Percentiles rank a stretch among this genome's conserved stretches.
Conservation (phyloP, 2,329 filamentous ascomycete genomes). For the Ophiosphaerella narmari region DNA sequence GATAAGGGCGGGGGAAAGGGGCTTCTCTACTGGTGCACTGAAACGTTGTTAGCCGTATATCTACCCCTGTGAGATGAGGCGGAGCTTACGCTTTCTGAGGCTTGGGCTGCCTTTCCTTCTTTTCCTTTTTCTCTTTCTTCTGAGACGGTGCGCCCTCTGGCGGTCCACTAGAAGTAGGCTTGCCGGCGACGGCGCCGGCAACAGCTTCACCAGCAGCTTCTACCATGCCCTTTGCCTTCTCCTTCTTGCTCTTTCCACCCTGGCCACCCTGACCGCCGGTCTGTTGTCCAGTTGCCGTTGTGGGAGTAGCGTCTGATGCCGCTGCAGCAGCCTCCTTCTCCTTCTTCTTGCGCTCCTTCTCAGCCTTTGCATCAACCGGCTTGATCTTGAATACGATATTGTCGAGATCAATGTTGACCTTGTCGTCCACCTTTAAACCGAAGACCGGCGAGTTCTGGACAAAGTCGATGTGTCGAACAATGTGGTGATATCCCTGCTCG, state of each 20-base stretch:
- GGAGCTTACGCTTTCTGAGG: constrained; percentile 56
- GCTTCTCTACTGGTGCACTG: constrained; percentile 66
- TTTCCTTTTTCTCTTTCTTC: constrained; percentile 86
- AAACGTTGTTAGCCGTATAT: constrained; percentile 28
- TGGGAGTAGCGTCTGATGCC: constrained; percentile 53
- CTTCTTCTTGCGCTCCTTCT: constrained; percentile 97
- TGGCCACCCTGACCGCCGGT: constrained; percentile 33
- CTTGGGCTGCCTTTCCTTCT: constrained; percentile 87
- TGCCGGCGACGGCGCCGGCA: constrained; percentile 51
- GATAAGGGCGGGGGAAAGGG: constrained; percentile 82
- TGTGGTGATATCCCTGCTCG: constrained; percentile 84
- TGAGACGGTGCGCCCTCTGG: constrained; percentile 50
- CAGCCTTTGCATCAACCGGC: constrained; percentile 85
- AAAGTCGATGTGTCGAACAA: constrained; percentile 90
- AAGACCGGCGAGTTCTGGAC: constrained; percentile 84
- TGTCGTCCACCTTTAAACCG: constrained; percentile 73
- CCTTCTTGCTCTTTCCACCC: constrained; percentile 52
- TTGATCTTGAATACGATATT: constrained; percentile 87
- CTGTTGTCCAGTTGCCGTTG: constrained; percentile 39
- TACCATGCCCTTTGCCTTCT: constrained; percentile 57
- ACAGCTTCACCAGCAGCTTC: constrained; percentile 60
- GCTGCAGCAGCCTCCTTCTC: constrained; percentile 73
- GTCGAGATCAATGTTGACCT: constrained; percentile 76
- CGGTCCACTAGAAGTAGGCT: constrained; percentile 37
- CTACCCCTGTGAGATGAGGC: neutral